Conservation (phyloP, 1,139 yeast genomes). For the Blastobotrys petasosporus region DNA sequence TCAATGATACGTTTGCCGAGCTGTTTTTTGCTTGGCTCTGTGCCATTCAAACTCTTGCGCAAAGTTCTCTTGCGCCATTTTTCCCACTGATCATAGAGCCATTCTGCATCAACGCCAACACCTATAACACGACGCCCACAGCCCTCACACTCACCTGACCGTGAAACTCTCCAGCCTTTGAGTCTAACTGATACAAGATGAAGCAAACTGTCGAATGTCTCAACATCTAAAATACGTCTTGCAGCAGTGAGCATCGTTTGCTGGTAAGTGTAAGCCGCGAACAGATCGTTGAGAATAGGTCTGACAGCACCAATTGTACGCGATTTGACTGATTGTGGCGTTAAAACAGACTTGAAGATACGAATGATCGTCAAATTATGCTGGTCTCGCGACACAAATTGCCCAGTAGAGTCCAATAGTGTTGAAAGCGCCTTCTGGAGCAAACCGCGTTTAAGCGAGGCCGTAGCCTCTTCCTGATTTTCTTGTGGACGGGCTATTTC, state of each 20-base stretch:
- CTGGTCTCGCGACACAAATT: conserved; percentile 4
- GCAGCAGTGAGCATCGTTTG: conserved; percentile 51
- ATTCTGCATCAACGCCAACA: conserved; percentile 40
- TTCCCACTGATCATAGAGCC: conserved; percentile 33
- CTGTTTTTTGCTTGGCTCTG: neutral
- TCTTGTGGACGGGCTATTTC: conserved; percentile 19
- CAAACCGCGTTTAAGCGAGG: conserved; percentile 18
- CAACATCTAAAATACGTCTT: conserved; percentile 48
- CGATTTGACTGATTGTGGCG: conserved; percentile 20
- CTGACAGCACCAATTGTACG: conserved; percentile 41
- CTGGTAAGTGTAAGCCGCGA: conserved; percentile 60
- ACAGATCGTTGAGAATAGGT: conserved; percentile 54
- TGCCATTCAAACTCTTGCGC: neutral
- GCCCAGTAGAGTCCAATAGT: conserved; percentile 22
- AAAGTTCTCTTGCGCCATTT: conserved; percentile 18
- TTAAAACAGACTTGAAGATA: conserved; percentile 25
- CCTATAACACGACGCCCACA: conserved; percentile 71
- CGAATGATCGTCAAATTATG: conserved; percentile 24
- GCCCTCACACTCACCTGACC: conserved; percentile 54
- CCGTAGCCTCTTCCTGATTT: neutral
- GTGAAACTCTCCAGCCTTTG: conserved; percentile 56
- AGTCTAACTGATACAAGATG: conserved; percentile 38
- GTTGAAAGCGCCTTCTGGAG: conserved; percentile 23
- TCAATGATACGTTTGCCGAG: conserved; percentile 13
- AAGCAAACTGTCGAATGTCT: conserved; percentile 44